phyloP scores from a whole-genome alignment of 805 yeast species.

The Millerozyma miso region DNA sequence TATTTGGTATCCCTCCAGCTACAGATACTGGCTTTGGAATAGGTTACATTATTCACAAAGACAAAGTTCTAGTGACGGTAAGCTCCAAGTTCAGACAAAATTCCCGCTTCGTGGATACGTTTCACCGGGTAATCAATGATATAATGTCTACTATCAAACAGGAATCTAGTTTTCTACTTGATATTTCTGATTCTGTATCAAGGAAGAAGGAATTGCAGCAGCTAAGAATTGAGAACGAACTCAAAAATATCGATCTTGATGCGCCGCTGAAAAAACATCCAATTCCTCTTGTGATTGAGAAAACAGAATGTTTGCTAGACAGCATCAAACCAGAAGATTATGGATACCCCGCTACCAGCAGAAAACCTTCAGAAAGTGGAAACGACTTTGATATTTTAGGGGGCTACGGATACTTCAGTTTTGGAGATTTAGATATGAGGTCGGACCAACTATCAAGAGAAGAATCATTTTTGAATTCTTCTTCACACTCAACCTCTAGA shows the following conservation, averaged over 20 bases:
- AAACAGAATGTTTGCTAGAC: conserved; percentile 13
- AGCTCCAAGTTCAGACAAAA: conserved; percentile 90
- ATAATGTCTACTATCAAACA: conserved; percentile 47
- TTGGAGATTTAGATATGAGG: conserved; percentile 59
- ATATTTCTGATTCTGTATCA: conserved; percentile 27
- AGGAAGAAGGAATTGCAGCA: conserved; percentile 31
- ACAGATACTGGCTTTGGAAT: conserved; percentile 89
- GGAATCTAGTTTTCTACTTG: conserved; percentile 27
- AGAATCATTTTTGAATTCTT: conserved; percentile 25
- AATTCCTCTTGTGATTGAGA: conserved; percentile 17
- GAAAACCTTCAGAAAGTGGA: conserved; percentile 1
- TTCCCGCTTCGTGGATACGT: conserved; percentile 65
- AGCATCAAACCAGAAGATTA: conserved; percentile 6
- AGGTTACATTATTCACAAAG: conserved; percentile 81
- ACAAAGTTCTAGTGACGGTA: conserved; percentile 74
- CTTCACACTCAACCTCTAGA: conserved; percentile 22
- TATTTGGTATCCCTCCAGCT: conserved; percentile 92
- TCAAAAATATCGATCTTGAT: conserved; percentile 22
- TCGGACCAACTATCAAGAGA: conserved; percentile 34
- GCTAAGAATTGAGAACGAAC: conserved; percentile 32
- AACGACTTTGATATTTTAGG: conserved; percentile 48
- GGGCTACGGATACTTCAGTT: conserved; percentile 84
- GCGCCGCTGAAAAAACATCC: conserved; percentile 22
- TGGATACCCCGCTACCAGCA: not conserved
- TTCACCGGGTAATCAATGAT: conserved; percentile 58